Conservation (phyloP, 768 basidiomycete genomes). For the Trametes villosa region DNA sequence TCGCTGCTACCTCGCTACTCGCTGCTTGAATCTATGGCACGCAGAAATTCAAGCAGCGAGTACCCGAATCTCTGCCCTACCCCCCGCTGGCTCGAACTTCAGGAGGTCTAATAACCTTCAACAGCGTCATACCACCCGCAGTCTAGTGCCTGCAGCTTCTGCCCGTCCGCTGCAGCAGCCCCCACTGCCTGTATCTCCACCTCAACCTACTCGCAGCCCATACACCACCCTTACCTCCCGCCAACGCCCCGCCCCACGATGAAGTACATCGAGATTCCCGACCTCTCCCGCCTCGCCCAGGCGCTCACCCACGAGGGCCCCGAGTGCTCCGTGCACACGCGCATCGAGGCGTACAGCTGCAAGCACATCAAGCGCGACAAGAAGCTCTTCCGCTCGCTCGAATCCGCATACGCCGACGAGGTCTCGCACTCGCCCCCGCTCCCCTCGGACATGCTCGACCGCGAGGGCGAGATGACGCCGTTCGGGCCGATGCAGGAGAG, state of each 20-base stretch:
- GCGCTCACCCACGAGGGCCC: conserved; percentile 84
- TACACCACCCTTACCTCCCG: background rate
- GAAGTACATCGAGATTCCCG: conserved; percentile 91
- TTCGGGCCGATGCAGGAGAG: conserved; percentile 92
- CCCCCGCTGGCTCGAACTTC: no score
- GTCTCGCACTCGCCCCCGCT: conserved; percentile 83
- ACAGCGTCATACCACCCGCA: conserved; percentile 8
- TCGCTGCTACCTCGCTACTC: no score
- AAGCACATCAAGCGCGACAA: conserved; percentile 98
- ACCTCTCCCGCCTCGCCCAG: conserved; percentile 74
- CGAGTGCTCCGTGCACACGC: conserved; percentile 87
- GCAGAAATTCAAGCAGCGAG: no score
- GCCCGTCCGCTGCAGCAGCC: background rate
- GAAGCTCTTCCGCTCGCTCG: conserved; percentile 92
- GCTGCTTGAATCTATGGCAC: no score
- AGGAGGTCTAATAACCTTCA: no score
- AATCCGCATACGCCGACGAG: conserved; percentile 82
- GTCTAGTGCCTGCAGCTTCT: background rate
- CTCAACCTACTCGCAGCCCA: background rate
- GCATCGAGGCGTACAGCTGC: conserved; percentile 96
- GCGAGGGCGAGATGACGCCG: conserved; percentile 77
- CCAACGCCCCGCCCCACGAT: no score
- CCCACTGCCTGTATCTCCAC: background rate
- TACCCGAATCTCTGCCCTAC: no score
- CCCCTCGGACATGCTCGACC: conserved; percentile 76